Conservation (phyloP, 768 basidiomycete species). For the Lactifluus volemus region DNA sequence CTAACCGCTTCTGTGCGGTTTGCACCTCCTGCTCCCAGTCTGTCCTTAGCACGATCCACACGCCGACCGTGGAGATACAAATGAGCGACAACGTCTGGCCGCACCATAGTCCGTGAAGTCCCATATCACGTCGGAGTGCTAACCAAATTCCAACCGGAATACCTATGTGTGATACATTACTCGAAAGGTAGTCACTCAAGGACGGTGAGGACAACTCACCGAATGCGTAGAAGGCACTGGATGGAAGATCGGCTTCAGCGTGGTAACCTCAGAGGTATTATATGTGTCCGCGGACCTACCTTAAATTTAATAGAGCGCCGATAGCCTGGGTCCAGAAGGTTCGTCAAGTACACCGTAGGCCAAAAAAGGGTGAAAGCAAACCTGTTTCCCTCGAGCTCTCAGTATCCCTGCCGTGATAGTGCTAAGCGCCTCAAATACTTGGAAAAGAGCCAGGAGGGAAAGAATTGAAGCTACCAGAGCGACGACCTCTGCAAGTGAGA, state of each 20-base stretch:
- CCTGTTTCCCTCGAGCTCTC: conserved; percentile 75
- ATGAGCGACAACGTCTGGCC: conserved; percentile 65
- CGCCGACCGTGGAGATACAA: conserved; percentile 46
- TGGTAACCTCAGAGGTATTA: background rate
- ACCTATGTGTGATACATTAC: conserved; percentile 29
- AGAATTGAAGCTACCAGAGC: conserved; percentile 44
- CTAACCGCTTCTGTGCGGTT: conserved; percentile 48
- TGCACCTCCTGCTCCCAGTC: conserved; percentile 65
- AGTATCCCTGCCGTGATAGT: conserved; percentile 70
- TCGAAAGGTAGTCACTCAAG: background rate
- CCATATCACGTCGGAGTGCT: conserved; percentile 49
- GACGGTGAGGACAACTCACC: conserved; percentile 30
- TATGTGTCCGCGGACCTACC: conserved; percentile 30
- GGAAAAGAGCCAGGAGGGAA: conserved; percentile 64
- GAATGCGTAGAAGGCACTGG: conserved; percentile 68
- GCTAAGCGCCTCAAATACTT: conserved; percentile 75
- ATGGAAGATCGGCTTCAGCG: conserved; percentile 3
- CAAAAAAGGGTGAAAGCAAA: conserved; percentile 15
- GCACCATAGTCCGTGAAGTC: conserved; percentile 74
- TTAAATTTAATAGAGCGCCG: conserved; percentile 74
- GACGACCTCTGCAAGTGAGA: conserved; percentile 28
- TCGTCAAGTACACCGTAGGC: background rate
- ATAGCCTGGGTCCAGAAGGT: conserved; percentile 36
- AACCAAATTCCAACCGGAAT: conserved; percentile 79
- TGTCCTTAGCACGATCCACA: conserved; percentile 44